Evolutionary conservation across 169 alveolate genomes (phyloP), one percentile per base, ranked within the genome.

Genomic region (Babesia sp.): DNA sequence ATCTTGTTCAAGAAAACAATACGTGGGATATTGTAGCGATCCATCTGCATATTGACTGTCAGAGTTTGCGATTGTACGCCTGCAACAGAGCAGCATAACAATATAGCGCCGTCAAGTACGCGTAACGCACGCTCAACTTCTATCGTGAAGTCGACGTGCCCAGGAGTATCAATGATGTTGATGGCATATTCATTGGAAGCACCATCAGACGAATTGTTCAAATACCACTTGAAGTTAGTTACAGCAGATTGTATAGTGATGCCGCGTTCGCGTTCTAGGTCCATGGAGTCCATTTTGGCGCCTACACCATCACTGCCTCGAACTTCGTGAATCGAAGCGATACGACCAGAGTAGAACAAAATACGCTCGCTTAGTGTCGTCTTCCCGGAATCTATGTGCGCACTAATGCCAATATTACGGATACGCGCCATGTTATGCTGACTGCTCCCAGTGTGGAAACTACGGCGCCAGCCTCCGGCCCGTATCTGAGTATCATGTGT

Each of bases 201-300:
- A 20, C 22, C 71, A 20, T 58, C 53, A 26, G 71, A 55, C 74
- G 84, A 84, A 18, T 28, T 6, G 20, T 20, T 48, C 12, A 20
- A 6, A 7, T 34, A 55, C 99, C 99, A 97, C 42, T 86, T 85
- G 66, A 95, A 90, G 59, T 90, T 92, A 9, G 98, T 97, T 26
- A 98, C 98, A 11, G 99, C 99, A 46, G 96, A 88, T 56, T 95
- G 93, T 50, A 97, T 97, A 34, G 99, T 97, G 57, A 97, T 97
- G 33, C 99, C 99, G 53, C 92, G 94, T 83, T 97, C 99, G 61
- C 98, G 79, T 86, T 96, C 99, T 24, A 97, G 93, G 74, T 95
- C 99, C 99, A 97, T 97, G 67, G 96, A 93, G 87, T 97, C 99
- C 99, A 97, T 97, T 53, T 94, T 96, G 39, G 99, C 99, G 22